Evolutionary conservation across 176 grass and related monocot genomes (phyloP), one percentile per base, ranked within the genome.

Genomic region (Poa annua): DNA sequence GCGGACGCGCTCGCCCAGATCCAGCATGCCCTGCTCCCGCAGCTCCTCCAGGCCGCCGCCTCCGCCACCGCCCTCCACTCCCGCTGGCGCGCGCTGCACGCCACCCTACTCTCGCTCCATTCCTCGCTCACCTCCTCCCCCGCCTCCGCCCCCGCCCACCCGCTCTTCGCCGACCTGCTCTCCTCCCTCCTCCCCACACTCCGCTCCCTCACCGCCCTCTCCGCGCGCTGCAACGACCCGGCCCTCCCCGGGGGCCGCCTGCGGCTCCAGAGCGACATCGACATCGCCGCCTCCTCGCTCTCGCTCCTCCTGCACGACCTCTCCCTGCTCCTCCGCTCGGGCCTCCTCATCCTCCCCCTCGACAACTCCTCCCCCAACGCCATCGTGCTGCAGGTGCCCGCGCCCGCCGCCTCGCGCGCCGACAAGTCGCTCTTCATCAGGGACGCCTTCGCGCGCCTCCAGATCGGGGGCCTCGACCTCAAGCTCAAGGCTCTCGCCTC

Each of bases 401-500:
- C 81, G 2, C 41, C 94, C 4, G 77, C 86, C 4, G 91, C 94
- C 0, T 83, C 94, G 48, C 87, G 68, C 24, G 78, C 81, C 0
- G 89, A 97, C 79, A 80, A 91, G 32, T 73, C 68, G 17, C 86
- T 97, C 19, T 97, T 97, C 84, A 81, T 97, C 74, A 74, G 91
- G 52, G 94, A 97, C 74, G 77, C 86, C 49, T 97, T 97, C 56
- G 87, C 94, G 33, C 87, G 94, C 54, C 89, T 97, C 86, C 91
- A 97, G 91, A 97, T 97, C 84, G 94, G 94, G 24, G 84, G 80
- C 2, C 84, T 93, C 6, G 91, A 97, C 34, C 87, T 97, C 79
- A 97, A 97, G 83, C 67, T 91, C 78, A 88, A 97, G 86, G 94
- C 91, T 9, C 79, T 97, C 35, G 89, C 79, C 8, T 93, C 91